A percentile compares a stretch with the other conserved stretches of the same genome.
phyloP scores from a whole-genome alignment of 768 basidiomycete species.

The Hydnum rufescens region DNA sequence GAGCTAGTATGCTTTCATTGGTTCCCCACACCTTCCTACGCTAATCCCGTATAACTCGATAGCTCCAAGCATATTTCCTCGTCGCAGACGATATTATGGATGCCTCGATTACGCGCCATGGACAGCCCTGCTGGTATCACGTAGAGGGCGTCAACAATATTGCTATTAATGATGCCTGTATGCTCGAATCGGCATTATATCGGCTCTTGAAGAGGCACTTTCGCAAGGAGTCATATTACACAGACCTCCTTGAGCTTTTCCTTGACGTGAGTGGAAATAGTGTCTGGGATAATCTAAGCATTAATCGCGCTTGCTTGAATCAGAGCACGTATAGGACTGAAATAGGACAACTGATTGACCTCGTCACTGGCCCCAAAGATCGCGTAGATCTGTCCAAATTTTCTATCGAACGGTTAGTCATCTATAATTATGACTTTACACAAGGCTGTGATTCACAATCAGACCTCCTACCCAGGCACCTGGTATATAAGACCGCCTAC shows the following conservation, averaged over 20 bases:
- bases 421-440: neutral
- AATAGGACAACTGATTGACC: slow-evolving; percentile 87
- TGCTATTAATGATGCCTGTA: slow-evolving; percentile 91
- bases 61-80: slow-evolving; percentile 97
- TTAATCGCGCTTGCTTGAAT: slow-evolving; percentile 23
- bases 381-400: slow-evolving; percentile 73
- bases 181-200: slow-evolving; percentile 91
- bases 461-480: slow-evolving; percentile 34
- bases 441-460: neutral
- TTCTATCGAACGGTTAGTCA: slow-evolving; percentile 54
- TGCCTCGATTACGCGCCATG: slow-evolving; percentile 76
- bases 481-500: slow-evolving; percentile 91
- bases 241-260: slow-evolving; percentile 79
- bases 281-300: neutral
- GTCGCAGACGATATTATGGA: slow-evolving; percentile 99
- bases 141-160: slow-evolving; percentile 50
- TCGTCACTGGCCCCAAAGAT: slow-evolving; percentile 90
- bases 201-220: slow-evolving; percentile 75
- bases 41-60: too few species aligned
- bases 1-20: slow-evolving; percentile 82
- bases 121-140: slow-evolving; percentile 95
- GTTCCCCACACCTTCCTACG: too few species aligned
- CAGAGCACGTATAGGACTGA: slow-evolving; percentile 71
- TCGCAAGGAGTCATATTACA: slow-evolving; percentile 59
- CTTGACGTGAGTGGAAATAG: slow-evolving; percentile 37